Conservation (phyloP, 495 filamentous ascomycete species). For the Penicillium ochrochloron region DNA sequence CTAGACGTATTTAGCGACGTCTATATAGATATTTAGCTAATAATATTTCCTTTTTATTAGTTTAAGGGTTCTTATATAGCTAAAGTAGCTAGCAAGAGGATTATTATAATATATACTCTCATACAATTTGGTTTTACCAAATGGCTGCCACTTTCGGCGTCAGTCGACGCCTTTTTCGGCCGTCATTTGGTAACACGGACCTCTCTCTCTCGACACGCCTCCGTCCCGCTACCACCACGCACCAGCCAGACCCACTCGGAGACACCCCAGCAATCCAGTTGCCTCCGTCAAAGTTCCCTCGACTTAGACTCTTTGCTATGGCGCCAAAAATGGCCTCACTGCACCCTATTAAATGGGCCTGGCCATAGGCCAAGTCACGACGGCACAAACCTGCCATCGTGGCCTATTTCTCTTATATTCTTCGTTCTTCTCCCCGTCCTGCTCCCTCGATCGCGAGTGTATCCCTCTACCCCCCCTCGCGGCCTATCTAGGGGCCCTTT, state of each 20-base stretch:
- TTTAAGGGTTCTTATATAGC: too few relatives aligned
- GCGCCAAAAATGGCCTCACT: slow-evolving; percentile 3
- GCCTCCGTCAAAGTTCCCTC: background rate
- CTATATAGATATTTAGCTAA: too few relatives aligned
- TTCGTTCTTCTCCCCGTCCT: background rate
- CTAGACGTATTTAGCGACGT: too few relatives aligned
- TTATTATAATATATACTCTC: too few relatives aligned
- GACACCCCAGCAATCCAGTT: background rate
- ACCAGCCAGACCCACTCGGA: background rate
- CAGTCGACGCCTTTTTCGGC: background rate
- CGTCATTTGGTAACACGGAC: slow-evolving; percentile 4
- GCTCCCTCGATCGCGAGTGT: slow-evolving; percentile 1
- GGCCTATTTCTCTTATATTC: background rate
- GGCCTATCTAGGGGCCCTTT: background rate
- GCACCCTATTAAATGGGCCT: background rate
- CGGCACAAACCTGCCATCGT: background rate
- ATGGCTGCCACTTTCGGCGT: background rate
- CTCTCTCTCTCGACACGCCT: background rate
- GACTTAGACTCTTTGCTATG: background rate
- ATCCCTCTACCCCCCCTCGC: too few relatives aligned
- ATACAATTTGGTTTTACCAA: background rate
- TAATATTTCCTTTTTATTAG: too few relatives aligned
- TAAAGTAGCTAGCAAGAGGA: too few relatives aligned
- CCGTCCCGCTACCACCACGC: background rate
- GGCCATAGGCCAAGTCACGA: background rate